These are phyloP conservation scores for Salix udensis DNA, from an alignment of 345 rosid genomes.

Conservation along the genomic window DNA sequence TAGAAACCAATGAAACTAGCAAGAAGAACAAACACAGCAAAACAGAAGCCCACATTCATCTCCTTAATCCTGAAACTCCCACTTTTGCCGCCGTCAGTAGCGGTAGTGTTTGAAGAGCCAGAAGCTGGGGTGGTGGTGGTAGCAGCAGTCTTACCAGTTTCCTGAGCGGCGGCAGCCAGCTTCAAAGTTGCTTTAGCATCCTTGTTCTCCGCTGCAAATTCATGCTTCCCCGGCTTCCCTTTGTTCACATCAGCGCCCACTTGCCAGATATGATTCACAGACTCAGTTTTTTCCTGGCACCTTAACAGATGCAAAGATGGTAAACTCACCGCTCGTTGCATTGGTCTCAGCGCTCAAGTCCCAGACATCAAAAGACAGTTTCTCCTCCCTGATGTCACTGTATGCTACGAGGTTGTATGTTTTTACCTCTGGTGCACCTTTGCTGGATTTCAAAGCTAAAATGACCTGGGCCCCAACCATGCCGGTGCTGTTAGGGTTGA, in stretches of 20 bases:
- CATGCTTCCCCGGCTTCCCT: slow-evolving; percentile 21
- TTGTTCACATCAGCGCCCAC: slow-evolving; percentile 16
- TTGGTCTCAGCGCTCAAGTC: slow-evolving; percentile 13
- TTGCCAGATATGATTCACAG: slow-evolving; percentile 29
- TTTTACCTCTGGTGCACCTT: slow-evolving; percentile 26
- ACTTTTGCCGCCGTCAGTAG: not conserved
- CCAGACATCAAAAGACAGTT: slow-evolving; percentile 22
- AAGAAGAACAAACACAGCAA: slow-evolving; percentile 13
- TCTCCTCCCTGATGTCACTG: slow-evolving; percentile 11
- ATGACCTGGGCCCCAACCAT: slow-evolving; percentile 72
- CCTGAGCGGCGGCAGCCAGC: not conserved
- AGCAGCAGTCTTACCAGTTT: not conserved
- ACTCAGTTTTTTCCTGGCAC: slow-evolving; percentile 1
- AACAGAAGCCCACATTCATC: not conserved
- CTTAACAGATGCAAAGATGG: slow-evolving; percentile 24
- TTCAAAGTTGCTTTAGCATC: slow-evolving; percentile 6
- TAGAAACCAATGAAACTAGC: not conserved
- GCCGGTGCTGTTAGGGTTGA: slow-evolving; percentile 49
- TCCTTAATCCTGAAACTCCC: slow-evolving; percentile 11
- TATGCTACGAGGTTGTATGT: slow-evolving; percentile 15
- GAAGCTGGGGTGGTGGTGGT: not conserved
- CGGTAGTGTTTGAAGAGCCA: too few relatives aligned
- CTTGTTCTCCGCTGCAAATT: not conserved
- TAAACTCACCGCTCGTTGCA: not conserved
- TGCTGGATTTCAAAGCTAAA: slow-evolving; percentile 44